Conservation (phyloP, 2,329 filamentous ascomycete species). For the Knoxdaviesia proteae region DNA sequence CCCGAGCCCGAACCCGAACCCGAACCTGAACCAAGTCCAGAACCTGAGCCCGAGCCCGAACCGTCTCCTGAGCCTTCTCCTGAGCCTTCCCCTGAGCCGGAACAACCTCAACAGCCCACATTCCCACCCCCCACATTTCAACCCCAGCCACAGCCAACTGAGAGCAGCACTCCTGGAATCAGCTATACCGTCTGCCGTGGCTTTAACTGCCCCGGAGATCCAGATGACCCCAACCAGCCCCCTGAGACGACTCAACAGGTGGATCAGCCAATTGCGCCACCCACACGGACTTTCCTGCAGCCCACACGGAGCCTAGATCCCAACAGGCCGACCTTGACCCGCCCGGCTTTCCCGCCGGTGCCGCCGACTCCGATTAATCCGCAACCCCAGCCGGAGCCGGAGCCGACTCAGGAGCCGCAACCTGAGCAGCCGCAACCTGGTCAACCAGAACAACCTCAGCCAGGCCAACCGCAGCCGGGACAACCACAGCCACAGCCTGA, state of each 20-base stretch:
- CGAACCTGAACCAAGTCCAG: neutral
- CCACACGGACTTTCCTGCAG: no score
- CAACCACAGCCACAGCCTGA: neutral
- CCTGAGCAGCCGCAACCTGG: neutral
- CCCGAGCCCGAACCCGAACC: neutral
- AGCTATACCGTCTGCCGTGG: no score
- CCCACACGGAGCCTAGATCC: no score
- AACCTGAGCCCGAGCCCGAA: neutral
- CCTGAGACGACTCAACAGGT: no score
- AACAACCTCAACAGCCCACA: neutral
- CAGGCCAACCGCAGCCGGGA: neutral
- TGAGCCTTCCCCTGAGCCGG: neutral
- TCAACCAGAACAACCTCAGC: neutral
- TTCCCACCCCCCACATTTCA: neutral
- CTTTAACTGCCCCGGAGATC: no score
- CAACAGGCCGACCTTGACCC: no score
- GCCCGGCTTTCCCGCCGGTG: no score
- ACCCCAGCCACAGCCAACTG: no score
- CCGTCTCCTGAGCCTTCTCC: neutral
- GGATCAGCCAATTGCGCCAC: no score
- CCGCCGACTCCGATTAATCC: no score
- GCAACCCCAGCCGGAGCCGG: neutral
- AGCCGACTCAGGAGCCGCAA: neutral
- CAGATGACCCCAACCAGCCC: no score
- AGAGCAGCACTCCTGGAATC: no score